A percentile compares a stretch with the other conserved stretches of the same genome.
Conservation (phyloP, 192 early-diverging fungal genomes). For the Umbelopsis isabellina region DNA sequence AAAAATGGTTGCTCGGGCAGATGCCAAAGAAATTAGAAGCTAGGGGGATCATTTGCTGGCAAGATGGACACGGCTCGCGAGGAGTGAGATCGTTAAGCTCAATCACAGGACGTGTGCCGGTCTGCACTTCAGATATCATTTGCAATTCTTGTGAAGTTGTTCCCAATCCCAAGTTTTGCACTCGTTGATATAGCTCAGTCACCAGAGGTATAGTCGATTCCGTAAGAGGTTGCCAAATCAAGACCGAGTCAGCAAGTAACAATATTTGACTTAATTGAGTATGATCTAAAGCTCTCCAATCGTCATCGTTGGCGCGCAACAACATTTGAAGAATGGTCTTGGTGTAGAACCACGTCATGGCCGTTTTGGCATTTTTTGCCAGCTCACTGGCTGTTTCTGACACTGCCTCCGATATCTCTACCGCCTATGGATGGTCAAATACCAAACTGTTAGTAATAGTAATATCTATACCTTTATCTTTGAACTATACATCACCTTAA, state of each 20-base stretch:
- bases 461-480: neutral
- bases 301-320: neutral
- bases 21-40: no score
- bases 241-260: neutral
- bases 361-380: neutral
- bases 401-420: neutral
- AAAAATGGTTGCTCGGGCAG: neutral
- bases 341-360: neutral
- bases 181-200: neutral
- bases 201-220: neutral
- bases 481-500: neutral
- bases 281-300: neutral
- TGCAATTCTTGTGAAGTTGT: neutral
- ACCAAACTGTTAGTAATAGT: no score
- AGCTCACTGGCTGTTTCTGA: neutral
- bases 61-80: conserved; percentile 3
- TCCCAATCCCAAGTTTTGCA: neutral
- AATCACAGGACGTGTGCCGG: neutral
- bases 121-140: neutral
- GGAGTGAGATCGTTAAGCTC: neutral
- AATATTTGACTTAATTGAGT: neutral
- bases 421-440: neutral
- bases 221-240: neutral
- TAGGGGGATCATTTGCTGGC: neutral
- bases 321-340: neutral